Evolutionary conservation across 2,329 filamentous ascomycete genomes (phyloP).

Genomic region (Aspergillus fumigatus): DNA sequence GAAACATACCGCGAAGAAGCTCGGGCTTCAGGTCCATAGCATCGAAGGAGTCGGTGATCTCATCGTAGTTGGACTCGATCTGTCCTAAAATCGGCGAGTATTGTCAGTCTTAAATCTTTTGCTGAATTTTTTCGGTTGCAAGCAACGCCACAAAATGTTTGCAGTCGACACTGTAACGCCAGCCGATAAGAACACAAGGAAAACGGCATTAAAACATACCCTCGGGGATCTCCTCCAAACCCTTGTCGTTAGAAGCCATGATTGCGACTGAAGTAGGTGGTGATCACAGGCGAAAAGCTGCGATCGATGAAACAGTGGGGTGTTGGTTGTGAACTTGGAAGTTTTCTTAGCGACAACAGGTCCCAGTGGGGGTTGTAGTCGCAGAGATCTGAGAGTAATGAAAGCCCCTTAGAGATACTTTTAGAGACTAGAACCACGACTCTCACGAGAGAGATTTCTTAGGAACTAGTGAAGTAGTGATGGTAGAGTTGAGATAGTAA

Average conservation of each 20-base stretch:
- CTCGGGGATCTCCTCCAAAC: conserved; percentile 96
- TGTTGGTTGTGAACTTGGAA: conserved; percentile 29
- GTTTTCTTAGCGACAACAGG: conserved; percentile 32
- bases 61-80: conserved; percentile 99
- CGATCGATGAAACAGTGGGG: conserved; percentile 50
- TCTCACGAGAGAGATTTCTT: conserved; percentile 30
- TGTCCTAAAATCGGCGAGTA: conserved; percentile 60
- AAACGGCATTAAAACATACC: conserved; percentile 56
- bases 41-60: conserved; percentile 98
- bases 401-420: conserved; percentile 6
- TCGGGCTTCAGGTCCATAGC: conserved; percentile 95
- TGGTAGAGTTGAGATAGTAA: conserved; percentile 15
- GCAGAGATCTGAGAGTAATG: conserved; percentile 16
- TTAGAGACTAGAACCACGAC: conserved; percentile 33
- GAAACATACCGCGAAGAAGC: conserved; percentile 77
- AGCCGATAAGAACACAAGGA: conserved; percentile 3
- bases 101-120: conserved; percentile 4
- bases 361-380: conserved; percentile 25
- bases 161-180: neutral
- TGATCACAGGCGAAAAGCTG: conserved; percentile 73
- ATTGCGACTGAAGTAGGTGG: conserved; percentile 63
- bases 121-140: conserved; percentile 7
- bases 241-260: conserved; percentile 92
- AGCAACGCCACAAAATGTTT: neutral
- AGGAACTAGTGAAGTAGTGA: conserved; percentile 26